Evolutionary conservation across 2,329 filamentous ascomycete species (phyloP), one percentile per base, ranked within the genome.

Genomic region (Cladobotryum protrusum): DNA sequence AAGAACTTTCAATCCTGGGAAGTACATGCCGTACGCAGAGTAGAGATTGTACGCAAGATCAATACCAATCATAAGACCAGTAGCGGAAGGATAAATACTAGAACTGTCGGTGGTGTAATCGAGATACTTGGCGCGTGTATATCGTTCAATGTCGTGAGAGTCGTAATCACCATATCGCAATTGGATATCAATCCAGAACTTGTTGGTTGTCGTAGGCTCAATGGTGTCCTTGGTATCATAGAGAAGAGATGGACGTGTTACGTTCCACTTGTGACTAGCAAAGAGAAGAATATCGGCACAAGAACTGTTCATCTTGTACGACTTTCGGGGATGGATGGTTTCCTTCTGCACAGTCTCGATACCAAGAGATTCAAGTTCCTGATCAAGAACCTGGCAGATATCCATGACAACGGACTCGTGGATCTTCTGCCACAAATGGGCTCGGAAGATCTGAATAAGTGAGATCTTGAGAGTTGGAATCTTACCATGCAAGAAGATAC

Each of bases 271-370:
- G 74, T 97, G 93, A 56, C 87, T 95, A 35, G 93, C 92, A 64
- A 99, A 99, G 9, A 99, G 80, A 48, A 97, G 78, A 56, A 99
- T 96, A 68, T 99, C 93, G 4, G 95, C 93, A 63, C 93, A 97
- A 51, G 92, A 97, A 62, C 91, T 96, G 77, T 99, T 99, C 93
- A 99, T 99, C 82, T 99, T 99, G 82, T 99, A 99, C 4, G 90
- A 96, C 72, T 99, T 99, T 81, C 93, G 82, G 47, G 93, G 93
- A 75, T 99, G 93, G 52, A 99, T 99, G 0, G 93, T 97, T 73
- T 99, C 93, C 71, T 99, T 99, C 66, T 99, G 93, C 4, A 97
- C 93, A 2, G 90, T 95, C 70, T 99, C 93, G 52, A 99, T 96
- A 34, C 91, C 91, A 4, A 99, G 76, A 32, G 93, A 90, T 68